phyloP scores from a whole-genome alignment of 352 stramenopile genomes.

The Phytophthora constricta region DNA sequence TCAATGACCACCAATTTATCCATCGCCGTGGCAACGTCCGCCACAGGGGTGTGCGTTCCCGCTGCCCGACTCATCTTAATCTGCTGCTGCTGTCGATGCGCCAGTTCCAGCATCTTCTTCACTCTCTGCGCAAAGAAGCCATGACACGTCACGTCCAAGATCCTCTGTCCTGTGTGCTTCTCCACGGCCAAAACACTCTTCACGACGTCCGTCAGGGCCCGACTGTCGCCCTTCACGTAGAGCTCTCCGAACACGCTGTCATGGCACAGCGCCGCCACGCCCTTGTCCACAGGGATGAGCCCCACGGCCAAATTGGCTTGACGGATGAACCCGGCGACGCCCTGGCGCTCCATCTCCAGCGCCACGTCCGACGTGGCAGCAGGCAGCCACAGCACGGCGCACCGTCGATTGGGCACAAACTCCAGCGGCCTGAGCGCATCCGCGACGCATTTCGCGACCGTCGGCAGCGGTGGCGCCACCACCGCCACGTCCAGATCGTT shows the following conservation, averaged over 20 bases:
- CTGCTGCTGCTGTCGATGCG: slow-evolving; percentile 47
- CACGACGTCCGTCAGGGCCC: slow-evolving; percentile 66
- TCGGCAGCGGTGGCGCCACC: slow-evolving; percentile 58
- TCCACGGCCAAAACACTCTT: slow-evolving; percentile 71
- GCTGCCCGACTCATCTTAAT: slow-evolving; percentile 30
- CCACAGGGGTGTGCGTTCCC: slow-evolving; percentile 9
- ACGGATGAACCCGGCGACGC: slow-evolving; percentile 54
- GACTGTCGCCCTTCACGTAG: slow-evolving; percentile 69
- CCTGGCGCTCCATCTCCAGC: slow-evolving; percentile 81
- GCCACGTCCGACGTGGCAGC: slow-evolving; percentile 58
- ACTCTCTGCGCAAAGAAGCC: slow-evolving; percentile 63
- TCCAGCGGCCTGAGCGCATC: slow-evolving; percentile 49
- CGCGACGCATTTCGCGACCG: slow-evolving; percentile 57
- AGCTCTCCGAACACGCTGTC: slow-evolving; percentile 74
- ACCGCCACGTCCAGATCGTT: slow-evolving; percentile 48
- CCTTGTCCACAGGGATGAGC: slow-evolving; percentile 63
- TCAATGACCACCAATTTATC: slow-evolving; percentile 76
- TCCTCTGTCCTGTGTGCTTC: slow-evolving; percentile 41
- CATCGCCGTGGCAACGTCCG: slow-evolving; percentile 26
- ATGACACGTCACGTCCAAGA: slow-evolving; percentile 53
- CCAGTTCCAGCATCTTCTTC: slow-evolving; percentile 69
- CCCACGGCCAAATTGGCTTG: slow-evolving; percentile 66
- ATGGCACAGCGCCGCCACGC: slow-evolving; percentile 66
- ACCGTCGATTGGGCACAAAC: slow-evolving; percentile 28
- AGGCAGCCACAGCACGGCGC: slow-evolving; percentile 69